A percentile compares a stretch with the other conserved stretches of the same genome.
Conservation (phyloP, 371 early-diverging fungal genomes). For the Dichotomocladium elegans region DNA sequence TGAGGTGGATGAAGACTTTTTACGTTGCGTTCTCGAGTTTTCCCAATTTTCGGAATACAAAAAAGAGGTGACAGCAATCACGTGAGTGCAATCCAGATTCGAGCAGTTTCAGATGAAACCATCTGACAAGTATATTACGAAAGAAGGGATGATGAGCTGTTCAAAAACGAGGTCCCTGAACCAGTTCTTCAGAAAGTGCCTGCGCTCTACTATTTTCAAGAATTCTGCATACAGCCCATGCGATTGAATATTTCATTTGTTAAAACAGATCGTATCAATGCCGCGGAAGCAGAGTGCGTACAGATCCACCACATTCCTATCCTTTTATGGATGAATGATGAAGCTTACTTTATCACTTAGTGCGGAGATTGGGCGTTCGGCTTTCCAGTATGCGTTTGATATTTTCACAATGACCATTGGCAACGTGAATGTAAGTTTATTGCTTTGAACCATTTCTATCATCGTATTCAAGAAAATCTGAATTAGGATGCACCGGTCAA, state of each 20-base stretch:
- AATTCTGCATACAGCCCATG: conserved; percentile 83
- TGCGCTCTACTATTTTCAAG: conserved; percentile 81
- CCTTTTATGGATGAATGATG: not conserved
- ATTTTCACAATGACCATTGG: conserved; percentile 88
- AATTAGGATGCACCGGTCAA: conserved; percentile 75
- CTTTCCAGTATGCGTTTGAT: conserved; percentile 57
- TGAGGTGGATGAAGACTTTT: conserved; percentile 83
- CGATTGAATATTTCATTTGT: conserved; percentile 82
- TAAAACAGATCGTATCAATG: conserved; percentile 58
- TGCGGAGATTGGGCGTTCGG: conserved; percentile 18
- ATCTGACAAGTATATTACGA: not conserved
- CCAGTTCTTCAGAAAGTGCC: conserved; percentile 52
- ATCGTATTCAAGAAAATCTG: not conserved
- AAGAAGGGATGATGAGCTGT: conserved; percentile 25
- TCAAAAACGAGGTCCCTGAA: conserved; percentile 45
- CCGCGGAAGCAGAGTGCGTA: conserved; percentile 28
- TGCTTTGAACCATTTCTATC: not conserved
- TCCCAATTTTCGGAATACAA: conserved; percentile 65
- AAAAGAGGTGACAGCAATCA: too few species aligned
- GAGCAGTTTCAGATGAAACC: conserved; percentile 10
- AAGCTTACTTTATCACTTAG: conserved; percentile 13
- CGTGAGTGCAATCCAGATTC: conserved; percentile 3
- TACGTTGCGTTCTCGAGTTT: conserved; percentile 72
- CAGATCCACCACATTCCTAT: not conserved
- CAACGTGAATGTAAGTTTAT: conserved; percentile 66